These are phyloP conservation scores for Myriosclerotinia duriaeana DNA, from an alignment of 2,329 filamentous ascomycete genomes.

Conservation along the genomic window DNA sequence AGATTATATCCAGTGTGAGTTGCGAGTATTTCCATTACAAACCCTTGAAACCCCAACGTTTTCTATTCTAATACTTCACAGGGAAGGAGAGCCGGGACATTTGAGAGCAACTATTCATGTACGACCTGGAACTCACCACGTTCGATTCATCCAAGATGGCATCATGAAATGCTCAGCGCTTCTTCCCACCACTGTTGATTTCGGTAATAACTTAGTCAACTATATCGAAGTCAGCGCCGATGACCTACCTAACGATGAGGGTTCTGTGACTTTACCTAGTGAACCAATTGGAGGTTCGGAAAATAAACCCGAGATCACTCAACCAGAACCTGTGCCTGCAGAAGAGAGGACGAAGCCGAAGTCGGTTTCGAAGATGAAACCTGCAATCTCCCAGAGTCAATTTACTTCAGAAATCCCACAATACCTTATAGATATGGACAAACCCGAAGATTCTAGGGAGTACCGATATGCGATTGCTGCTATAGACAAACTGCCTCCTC, in stretches of 20 bases:
- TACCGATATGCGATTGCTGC: slow-evolving; percentile 75
- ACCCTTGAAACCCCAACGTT: background rate
- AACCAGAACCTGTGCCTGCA: slow-evolving; percentile 39
- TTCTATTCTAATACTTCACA: slow-evolving; percentile 31
- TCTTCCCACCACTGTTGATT: slow-evolving; percentile 92
- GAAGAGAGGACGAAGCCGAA: slow-evolving; percentile 42
- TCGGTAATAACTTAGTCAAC: slow-evolving; percentile 96
- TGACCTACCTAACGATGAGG: slow-evolving; percentile 52
- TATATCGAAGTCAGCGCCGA: slow-evolving; percentile 91
- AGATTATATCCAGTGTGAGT: slow-evolving; percentile 77
- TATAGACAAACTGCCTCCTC: slow-evolving; percentile 76
- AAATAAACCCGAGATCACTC: slow-evolving; percentile 20
- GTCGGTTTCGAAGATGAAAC: slow-evolving; percentile 52
- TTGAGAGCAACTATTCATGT: slow-evolving; percentile 79
- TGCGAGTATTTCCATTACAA: slow-evolving; percentile 1
- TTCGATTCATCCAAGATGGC: slow-evolving; percentile 93
- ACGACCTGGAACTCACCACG: slow-evolving; percentile 89
- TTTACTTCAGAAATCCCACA: slow-evolving; percentile 77
- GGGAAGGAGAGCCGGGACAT: slow-evolving; percentile 53
- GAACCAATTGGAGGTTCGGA: slow-evolving; percentile 27
- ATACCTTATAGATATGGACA: slow-evolving; percentile 84
- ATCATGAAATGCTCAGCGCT: slow-evolving; percentile 87
- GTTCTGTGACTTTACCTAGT: slow-evolving; percentile 26
- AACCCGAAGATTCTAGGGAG: slow-evolving; percentile 71
- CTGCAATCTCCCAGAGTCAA: slow-evolving; percentile 53